These are phyloP conservation scores for Clitopilus passeckerianus DNA, from an alignment of 768 basidiomycete species.

Conservation along the genomic window DNA sequence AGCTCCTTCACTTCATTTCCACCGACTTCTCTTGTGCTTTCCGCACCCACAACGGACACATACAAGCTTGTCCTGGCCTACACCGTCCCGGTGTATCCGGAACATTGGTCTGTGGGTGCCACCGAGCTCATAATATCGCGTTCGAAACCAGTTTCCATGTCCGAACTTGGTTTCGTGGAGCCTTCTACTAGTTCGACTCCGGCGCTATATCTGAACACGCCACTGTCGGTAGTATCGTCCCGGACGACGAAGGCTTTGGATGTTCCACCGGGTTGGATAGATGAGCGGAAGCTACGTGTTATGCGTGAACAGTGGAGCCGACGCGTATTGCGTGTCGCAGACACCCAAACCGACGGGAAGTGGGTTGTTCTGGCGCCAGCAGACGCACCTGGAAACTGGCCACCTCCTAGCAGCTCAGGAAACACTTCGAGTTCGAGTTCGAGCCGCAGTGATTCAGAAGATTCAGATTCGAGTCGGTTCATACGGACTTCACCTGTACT, in stretches of 20 bases:
- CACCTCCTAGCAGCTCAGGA: background rate
- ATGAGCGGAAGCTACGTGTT: conserved; percentile 52
- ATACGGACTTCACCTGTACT: conserved; percentile 28
- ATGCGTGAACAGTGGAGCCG: conserved; percentile 79
- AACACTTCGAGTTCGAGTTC: conserved; percentile 5
- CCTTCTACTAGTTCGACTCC: conserved; percentile 7
- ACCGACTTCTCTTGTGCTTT: conserved; percentile 77
- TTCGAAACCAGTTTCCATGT: conserved; percentile 7
- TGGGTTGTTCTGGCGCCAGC: conserved; percentile 77
- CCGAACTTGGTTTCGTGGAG: conserved; percentile 11
- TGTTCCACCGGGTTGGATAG: conserved; percentile 67
- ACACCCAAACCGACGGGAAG: conserved; percentile 79
- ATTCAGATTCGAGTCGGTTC: conserved; percentile 18
- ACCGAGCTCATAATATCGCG: conserved; percentile 70
- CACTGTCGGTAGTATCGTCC: conserved; percentile 49
- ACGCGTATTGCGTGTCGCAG: conserved; percentile 65
- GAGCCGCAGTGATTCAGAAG: conserved; percentile 11
- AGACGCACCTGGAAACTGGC: conserved; percentile 19
- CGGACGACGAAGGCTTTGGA: conserved; percentile 69
- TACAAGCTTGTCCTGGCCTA: conserved; percentile 78
- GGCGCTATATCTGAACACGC: conserved; percentile 10
- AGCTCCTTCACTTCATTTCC: conserved; percentile 77
- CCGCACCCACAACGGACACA: conserved; percentile 46
- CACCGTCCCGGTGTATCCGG: conserved; percentile 72
- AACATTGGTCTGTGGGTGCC: conserved; percentile 74